These are phyloP conservation scores for Euphorbia tirucalli DNA, from an alignment of 345 rosid species.

Conservation along the genomic window DNA sequence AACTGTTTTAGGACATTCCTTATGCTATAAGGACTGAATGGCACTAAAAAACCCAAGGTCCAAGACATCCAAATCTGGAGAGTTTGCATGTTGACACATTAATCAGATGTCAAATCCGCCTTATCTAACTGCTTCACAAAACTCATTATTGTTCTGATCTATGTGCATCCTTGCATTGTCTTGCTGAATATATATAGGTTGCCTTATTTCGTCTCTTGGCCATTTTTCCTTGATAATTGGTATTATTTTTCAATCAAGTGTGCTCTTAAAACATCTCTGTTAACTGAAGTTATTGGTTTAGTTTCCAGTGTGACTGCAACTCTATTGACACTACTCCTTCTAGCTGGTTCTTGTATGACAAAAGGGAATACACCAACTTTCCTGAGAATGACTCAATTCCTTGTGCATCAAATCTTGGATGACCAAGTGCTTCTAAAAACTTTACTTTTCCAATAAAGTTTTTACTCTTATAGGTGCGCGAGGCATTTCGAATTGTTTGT, in stretches of 20 bases:
- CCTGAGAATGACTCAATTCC: slow-evolving; percentile 4
- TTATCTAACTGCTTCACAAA: neutral
- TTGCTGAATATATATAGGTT: neutral
- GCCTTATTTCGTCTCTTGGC: neutral
- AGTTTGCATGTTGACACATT: no score
- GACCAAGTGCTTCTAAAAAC: slow-evolving; percentile 15
- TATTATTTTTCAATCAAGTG: neutral
- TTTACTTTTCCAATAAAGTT: slow-evolving; percentile 5
- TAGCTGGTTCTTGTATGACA: slow-evolving; percentile 5
- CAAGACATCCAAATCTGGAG: no score
- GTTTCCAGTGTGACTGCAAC: slow-evolving; percentile 8
- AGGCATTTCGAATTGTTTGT: no score
- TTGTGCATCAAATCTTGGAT: neutral
- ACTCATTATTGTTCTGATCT: neutral
- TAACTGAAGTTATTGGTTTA: neutral
- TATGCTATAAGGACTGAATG: no score
- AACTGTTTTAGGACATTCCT: no score
- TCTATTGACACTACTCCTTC: slow-evolving; percentile 11
- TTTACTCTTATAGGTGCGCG: slow-evolving; percentile 11
- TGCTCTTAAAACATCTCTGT: neutral
- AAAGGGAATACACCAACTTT: slow-evolving; percentile 16
- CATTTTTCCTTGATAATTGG: neutral
- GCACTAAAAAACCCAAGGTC: no score
- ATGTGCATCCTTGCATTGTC: neutral
- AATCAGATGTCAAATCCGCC: neutral